Base-by-base conservation (phyloP, 2,329 filamentous ascomycete species). In the Aureobasidium sp. region DNA sequence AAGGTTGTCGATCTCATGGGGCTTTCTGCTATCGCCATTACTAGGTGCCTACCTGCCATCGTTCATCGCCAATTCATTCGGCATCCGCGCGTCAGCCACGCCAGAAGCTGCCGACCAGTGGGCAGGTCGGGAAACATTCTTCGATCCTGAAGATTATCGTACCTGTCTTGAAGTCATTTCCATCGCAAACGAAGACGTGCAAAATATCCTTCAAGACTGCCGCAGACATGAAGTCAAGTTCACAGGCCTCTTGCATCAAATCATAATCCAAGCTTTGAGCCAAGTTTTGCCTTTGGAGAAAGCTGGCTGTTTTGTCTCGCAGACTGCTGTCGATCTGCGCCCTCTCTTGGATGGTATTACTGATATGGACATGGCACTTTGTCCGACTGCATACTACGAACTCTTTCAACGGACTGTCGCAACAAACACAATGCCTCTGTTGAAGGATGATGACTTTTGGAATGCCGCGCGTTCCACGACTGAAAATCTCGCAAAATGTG, bases 1-100 rank as follows among this genome's bases (percentile, higher is more conserved):
- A 16, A 61, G 64, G 6, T 64, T 77, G 1, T 64, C 68, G 2
- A 71, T 77, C 24, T 73, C 72, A 0, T 75, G 69, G 71, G 60
- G 59, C 0, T 77, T 67, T 51, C 67, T 77, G 4, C 66, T 76
- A 0, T 59, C 57, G 3, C 70, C 73, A 0, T 56, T 74, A 6
- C 42, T 74, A 4, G 66, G 63, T 8, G 60, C 63, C 6, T 65
- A 68, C 53, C 59, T 74, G 6, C 74, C 74, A 1, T 55, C 57
- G 1, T 64, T 64, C 35, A 3, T 75, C 3, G 56, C 59, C 4
- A 53, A 59, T 8, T 37, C 60, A 6, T 59, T 75, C 14, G 67
- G 68, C 0, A 44, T 74, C 21, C 61, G 60, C 14, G 32, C 40
- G 5, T 61, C 64, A n/a, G 54, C 59, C 5, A 61, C 58, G 2